Evolutionary conservation across 2,329 filamentous ascomycete genomes (phyloP).

Genomic region (Byssothecium circinans): DNA sequence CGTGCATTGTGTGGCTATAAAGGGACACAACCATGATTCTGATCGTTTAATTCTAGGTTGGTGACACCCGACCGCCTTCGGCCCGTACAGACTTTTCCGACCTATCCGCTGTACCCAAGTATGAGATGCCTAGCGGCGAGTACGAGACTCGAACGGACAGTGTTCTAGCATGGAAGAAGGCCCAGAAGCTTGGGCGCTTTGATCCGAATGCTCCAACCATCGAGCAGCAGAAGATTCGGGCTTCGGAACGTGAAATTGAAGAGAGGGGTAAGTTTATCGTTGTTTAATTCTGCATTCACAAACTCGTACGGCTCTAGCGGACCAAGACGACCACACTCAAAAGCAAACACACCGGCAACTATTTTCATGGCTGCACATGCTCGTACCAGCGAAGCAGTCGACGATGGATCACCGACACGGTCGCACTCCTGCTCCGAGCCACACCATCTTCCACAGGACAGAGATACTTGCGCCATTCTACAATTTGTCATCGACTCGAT

Average conservation of each 20-base stretch:
- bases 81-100: slow-evolving; percentile 81
- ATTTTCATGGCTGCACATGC: slow-evolving; percentile 10
- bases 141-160: slow-evolving; percentile 87
- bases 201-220: slow-evolving; percentile 78
- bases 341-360: slow-evolving; percentile 2
- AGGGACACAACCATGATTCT: slow-evolving; percentile 21
- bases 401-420: slow-evolving; percentile 18
- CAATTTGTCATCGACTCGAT: slow-evolving; percentile 19
- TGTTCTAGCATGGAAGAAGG: slow-evolving; percentile 92
- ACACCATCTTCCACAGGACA: no score
- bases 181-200: slow-evolving; percentile 94
- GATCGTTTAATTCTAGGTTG: slow-evolving; percentile 59
- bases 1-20: no score
- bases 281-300: slow-evolving; percentile 13
- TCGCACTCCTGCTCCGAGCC: no score
- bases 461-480: slow-evolving; percentile 27
- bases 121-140: slow-evolving; percentile 79
- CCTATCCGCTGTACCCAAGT: slow-evolving; percentile 81
- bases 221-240: slow-evolving; percentile 71
- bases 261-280: slow-evolving; percentile 59
- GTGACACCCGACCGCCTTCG: slow-evolving; percentile 74
- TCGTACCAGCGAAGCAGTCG: slow-evolving; percentile 11
- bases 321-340: slow-evolving; percentile 21
- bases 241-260: slow-evolving; percentile 69
- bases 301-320: slow-evolving; percentile 20